These are phyloP conservation scores for Candida loeiensis DNA, from an alignment of 805 yeast genomes.

Conservation along the genomic window DNA sequence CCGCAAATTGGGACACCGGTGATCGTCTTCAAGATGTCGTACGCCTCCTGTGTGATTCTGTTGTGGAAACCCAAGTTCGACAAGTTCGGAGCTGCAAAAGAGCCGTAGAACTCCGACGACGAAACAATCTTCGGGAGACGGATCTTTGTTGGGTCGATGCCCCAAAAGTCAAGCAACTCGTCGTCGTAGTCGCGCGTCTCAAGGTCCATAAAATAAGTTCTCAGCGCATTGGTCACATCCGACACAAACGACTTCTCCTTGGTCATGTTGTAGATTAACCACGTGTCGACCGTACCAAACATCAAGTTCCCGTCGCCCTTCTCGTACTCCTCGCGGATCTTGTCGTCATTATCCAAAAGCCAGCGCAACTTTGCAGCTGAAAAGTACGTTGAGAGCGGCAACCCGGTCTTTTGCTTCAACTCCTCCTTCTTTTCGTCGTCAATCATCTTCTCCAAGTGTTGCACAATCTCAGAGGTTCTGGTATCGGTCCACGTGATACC, in stretches of 20 bases:
- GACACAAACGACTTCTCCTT: constrained; percentile 67
- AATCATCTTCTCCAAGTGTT: constrained; percentile 52
- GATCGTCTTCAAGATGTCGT: constrained; percentile 46
- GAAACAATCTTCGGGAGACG: constrained; percentile 74
- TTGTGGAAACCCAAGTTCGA: constrained; percentile 49
- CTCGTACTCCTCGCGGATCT: constrained; percentile 64
- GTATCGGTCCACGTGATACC: constrained; percentile 98
- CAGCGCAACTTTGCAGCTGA: constrained; percentile 87
- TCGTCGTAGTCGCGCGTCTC: constrained; percentile 72
- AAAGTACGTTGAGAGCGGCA: constrained; percentile 87
- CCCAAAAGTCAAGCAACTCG: constrained; percentile 73
- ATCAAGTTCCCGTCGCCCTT: constrained; percentile 66
- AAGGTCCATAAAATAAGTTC: constrained; percentile 87
- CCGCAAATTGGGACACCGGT: constrained; percentile 76
- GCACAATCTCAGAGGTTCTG: constrained; percentile 71
- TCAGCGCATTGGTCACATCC: constrained; percentile 87
- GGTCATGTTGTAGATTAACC: constrained; percentile 86
- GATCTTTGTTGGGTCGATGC: constrained; percentile 64
- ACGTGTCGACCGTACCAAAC: constrained; percentile 93
- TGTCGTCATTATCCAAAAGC: constrained; percentile 77
- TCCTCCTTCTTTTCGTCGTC: constrained; percentile 53
- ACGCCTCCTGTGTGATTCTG: constrained; percentile 50
- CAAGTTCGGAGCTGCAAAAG: constrained; percentile 59
- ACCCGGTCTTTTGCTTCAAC: constrained; percentile 67
- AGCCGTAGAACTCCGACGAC: constrained; percentile 74